Conservation (phyloP, 2,329 filamentous ascomycete genomes). For the Kalaharituber pfeilii region DNA sequence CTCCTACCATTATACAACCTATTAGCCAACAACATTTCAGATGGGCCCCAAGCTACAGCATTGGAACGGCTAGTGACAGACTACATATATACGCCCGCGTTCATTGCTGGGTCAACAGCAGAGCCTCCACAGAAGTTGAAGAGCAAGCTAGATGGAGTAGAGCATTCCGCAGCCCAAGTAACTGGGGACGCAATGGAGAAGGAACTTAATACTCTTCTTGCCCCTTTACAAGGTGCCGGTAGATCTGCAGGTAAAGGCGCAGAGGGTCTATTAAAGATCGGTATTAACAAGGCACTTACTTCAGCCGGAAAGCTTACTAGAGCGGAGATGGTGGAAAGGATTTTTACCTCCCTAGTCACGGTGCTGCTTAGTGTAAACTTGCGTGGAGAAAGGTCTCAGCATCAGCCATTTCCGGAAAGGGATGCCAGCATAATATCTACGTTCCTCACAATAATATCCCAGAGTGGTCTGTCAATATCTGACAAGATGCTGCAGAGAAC, state of each 20-base stretch:
- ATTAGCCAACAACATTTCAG: constrained; percentile 2
- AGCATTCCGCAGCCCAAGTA: constrained; percentile 6
- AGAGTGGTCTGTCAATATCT: constrained; percentile 7
- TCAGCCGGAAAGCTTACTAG: background rate
- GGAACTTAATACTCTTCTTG: background rate
- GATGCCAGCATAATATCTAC: constrained; percentile 7
- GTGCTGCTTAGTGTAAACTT: background rate
- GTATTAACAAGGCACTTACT: background rate
- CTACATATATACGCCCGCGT: constrained; percentile 11
- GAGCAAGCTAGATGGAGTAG: background rate
- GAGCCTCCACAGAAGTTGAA: constrained; percentile 3
- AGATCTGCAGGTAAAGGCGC: background rate
- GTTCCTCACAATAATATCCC: constrained; percentile 7
- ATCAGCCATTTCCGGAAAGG: background rate
- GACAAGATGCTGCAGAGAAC: constrained; percentile 6
- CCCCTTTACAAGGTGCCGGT: background rate
- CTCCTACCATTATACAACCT: constrained; percentile 9
- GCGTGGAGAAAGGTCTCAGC: background rate
- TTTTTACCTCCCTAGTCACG: background rate
- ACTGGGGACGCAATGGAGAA: constrained; percentile 7
- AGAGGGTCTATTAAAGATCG: background rate
- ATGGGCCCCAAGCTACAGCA: constrained; percentile 1
- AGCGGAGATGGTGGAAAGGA: background rate
- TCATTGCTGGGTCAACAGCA: background rate
- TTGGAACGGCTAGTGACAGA: constrained; percentile 14